Conservation (phyloP, 306 rosid species). For the Quercus parvula region DNA sequence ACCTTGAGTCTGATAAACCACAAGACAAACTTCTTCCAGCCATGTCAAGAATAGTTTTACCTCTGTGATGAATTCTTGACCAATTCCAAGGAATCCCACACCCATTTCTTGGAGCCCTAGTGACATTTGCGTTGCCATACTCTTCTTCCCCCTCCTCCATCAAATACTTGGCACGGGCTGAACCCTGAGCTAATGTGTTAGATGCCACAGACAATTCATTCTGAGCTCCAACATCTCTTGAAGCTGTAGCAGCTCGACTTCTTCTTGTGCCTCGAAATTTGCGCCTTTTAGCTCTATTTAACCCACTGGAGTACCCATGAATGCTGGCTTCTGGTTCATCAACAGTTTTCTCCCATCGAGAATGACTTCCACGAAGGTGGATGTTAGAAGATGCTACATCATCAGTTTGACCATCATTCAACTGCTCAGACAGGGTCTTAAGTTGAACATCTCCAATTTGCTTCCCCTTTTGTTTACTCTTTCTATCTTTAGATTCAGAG, state of each 20-base stretch:
- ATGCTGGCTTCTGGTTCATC: conserved; percentile 59
- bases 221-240: conserved; percentile 75
- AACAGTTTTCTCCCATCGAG: conserved; percentile 46
- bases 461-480: conserved; percentile 66
- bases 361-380: conserved; percentile 50
- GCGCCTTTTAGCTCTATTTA: conserved; percentile 68
- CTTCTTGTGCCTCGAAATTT: conserved; percentile 73
- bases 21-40: conserved; percentile 97
- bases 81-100: conserved; percentile 99
- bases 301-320: conserved; percentile 54
- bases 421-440: conserved; percentile 80
- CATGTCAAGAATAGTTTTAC: conserved; percentile 82
- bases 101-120: conserved; percentile 82
- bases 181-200: conserved; percentile 65
- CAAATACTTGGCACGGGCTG: conserved; percentile 50
- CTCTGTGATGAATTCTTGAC: conserved; percentile 95
- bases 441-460: conserved; percentile 46
- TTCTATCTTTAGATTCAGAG: conserved; percentile 63
- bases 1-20: conserved; percentile 83
- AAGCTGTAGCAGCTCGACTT: conserved; percentile 51
- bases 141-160: conserved; percentile 60
- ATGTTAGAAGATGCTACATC: conserved; percentile 77
- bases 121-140: conserved; percentile 55
- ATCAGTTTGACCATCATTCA: conserved; percentile 64
- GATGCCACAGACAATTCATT: conserved; percentile 92